A percentile compares a stretch with the other conserved stretches of the same genome.
These are phyloP conservation scores for Phytophthora citrophthora DNA, from an alignment of 352 stramenopile genomes.

Conservation along the genomic window DNA sequence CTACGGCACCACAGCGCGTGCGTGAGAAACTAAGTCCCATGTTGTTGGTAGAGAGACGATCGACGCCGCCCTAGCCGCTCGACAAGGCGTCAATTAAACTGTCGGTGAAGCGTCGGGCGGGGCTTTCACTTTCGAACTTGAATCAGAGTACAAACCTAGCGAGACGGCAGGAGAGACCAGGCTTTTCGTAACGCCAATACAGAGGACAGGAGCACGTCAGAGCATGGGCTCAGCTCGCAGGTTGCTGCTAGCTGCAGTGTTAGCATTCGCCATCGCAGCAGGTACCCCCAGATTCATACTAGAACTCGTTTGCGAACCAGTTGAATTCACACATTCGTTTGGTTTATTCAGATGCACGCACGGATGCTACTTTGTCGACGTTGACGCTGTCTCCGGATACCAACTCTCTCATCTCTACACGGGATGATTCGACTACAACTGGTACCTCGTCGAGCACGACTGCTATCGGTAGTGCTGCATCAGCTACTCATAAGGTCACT, in stretches of 20 bases:
- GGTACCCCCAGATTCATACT: slow-evolving; percentile 1
- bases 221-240: slow-evolving; percentile 30
- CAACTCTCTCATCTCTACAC: slow-evolving; percentile 23
- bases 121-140: slow-evolving; percentile 35
- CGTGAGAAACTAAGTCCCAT: slow-evolving; percentile 15
- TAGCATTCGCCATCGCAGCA: slow-evolving; percentile 26
- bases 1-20: slow-evolving; percentile 16
- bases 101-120: slow-evolving; percentile 14
- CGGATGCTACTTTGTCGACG: slow-evolving; percentile 1
- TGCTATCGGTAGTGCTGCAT: slow-evolving; percentile 19
- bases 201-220: slow-evolving; percentile 4
- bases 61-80: slow-evolving; percentile 7
- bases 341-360: slow-evolving; percentile 21
- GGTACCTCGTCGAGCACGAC: not conserved
- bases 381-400: slow-evolving; percentile 30
- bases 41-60: slow-evolving; percentile 28
- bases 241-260: slow-evolving; percentile 23
- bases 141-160: slow-evolving; percentile 26
- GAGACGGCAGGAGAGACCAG: slow-evolving; percentile 1
- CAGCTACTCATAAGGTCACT: slow-evolving; percentile 11
- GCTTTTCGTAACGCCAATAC: slow-evolving; percentile 6
- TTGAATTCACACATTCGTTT: not conserved
- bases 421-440: not conserved
- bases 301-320: not conserved
- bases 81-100: not conserved